Evolutionary conservation across 179 eudicot species (phyloP).

Genomic region (Corrigiola litoralis): DNA sequence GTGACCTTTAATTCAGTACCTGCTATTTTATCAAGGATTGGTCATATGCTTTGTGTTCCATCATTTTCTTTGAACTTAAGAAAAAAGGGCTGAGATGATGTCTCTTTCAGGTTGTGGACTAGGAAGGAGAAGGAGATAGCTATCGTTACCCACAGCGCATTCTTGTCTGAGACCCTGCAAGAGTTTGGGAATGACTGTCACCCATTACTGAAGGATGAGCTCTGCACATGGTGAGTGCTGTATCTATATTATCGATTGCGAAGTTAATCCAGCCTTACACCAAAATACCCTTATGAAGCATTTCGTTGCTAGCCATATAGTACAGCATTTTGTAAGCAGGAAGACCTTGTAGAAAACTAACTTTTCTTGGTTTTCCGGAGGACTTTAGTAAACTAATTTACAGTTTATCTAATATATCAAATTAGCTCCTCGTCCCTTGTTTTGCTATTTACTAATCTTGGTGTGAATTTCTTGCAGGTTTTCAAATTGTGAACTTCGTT

Average conservation of each 20-base stretch:
- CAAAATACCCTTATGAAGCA: background rate
- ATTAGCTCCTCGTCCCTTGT: no score
- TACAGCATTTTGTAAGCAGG: no score
- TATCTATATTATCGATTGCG: no score
- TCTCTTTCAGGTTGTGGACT: slow-evolving; percentile 25
- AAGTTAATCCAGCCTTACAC: no score
- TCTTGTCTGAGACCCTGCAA: slow-evolving; percentile 21
- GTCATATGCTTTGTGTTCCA: no score
- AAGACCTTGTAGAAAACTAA: no score
- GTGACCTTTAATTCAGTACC: no score
- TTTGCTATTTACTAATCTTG: background rate
- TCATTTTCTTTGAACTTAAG: no score
- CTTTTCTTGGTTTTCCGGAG: no score
- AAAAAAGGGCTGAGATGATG: no score
- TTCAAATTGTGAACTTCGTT: slow-evolving; percentile 35
- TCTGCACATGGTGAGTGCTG: slow-evolving; percentile 27
- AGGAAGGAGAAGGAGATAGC: slow-evolving; percentile 38
- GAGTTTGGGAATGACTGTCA: slow-evolving; percentile 21
- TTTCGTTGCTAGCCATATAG: background rate
- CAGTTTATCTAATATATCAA: background rate
- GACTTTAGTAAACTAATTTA: no score
- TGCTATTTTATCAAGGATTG: no score
- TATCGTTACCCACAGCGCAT: slow-evolving; percentile 32
- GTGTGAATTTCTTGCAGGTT: slow-evolving; percentile 24
- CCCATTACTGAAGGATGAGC: slow-evolving; percentile 20